A percentile compares a stretch with the other conserved stretches of the same genome.
These are phyloP conservation scores for Aphanoascus verrucosus DNA, from an alignment of 2,329 filamentous ascomycete species.

Conservation along the genomic window DNA sequence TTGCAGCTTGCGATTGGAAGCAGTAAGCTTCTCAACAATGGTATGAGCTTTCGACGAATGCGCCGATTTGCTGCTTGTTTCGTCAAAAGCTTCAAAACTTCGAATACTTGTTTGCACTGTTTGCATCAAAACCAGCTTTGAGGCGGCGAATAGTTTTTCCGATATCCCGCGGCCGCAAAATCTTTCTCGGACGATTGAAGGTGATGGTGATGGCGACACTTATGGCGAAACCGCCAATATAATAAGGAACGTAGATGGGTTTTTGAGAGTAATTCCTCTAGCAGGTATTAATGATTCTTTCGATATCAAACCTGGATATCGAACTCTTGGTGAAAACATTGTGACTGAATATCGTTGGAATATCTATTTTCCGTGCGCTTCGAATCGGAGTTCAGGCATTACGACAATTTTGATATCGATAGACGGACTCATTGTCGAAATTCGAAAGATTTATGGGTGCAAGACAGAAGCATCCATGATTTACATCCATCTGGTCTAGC, in stretches of 20 bases:
- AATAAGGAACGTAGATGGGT: no score
- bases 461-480: background rate
- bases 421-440: no score
- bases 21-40: background rate
- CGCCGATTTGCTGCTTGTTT: background rate
- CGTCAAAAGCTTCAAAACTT: background rate
- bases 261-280: no score
- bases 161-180: background rate
- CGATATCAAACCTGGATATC: no score
- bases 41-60: background rate
- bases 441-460: background rate
- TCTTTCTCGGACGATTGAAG: background rate
- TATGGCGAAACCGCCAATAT: no score
- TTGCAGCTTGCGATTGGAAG: conserved; percentile 17
- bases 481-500: background rate
- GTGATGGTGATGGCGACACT: background rate
- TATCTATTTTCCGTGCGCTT: conserved; percentile 7
- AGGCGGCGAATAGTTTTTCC: conserved; percentile 1
- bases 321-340: no score
- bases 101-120: conserved; percentile 2
- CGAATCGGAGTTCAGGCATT: conserved; percentile 11
- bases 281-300: no score
- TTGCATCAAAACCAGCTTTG: background rate
- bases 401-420: background rate
- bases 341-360: background rate